Conservation (phyloP, 2,329 filamentous ascomycete species). For the Colletotrichum musicola region DNA sequence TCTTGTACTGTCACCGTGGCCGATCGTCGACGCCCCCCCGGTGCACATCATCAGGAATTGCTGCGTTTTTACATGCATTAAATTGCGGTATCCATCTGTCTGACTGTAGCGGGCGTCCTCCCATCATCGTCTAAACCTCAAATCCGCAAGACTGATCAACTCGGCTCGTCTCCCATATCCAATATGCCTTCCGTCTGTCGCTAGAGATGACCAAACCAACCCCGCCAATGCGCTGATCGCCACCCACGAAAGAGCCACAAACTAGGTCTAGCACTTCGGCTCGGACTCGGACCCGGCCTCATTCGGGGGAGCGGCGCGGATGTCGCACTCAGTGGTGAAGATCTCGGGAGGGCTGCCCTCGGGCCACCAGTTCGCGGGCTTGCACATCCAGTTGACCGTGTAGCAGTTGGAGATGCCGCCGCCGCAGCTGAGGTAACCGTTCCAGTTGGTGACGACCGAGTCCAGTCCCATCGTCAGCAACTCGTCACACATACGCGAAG, state of each 20-base stretch:
- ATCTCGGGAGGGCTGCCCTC: slow-evolving; percentile 11
- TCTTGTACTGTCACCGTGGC: too few relatives aligned
- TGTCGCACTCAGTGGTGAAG: slow-evolving; percentile 18
- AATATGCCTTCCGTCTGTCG: background rate
- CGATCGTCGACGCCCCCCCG: too few relatives aligned
- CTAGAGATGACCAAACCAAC: background rate
- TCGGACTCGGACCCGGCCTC: background rate
- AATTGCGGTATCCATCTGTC: background rate
- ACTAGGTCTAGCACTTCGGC: too few relatives aligned
- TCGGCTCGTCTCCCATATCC: background rate
- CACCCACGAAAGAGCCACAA: background rate
- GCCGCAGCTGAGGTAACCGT: slow-evolving; percentile 30
- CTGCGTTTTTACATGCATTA: background rate
- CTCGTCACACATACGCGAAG: too few relatives aligned
- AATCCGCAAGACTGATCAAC: background rate
- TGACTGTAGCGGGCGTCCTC: background rate
- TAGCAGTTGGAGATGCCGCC: slow-evolving; percentile 25
- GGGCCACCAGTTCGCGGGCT: slow-evolving; percentile 28
- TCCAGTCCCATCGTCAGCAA: background rate
- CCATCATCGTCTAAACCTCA: background rate
- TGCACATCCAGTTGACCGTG: slow-evolving; percentile 16
- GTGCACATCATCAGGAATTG: too few relatives aligned
- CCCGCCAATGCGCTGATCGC: background rate
- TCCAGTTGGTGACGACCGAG: slow-evolving; percentile 26
- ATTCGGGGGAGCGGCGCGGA: background rate